These are phyloP conservation scores for Epipyxis sp. DNA, from an alignment of 108 stramenopile species.

Conservation along the genomic window DNA sequence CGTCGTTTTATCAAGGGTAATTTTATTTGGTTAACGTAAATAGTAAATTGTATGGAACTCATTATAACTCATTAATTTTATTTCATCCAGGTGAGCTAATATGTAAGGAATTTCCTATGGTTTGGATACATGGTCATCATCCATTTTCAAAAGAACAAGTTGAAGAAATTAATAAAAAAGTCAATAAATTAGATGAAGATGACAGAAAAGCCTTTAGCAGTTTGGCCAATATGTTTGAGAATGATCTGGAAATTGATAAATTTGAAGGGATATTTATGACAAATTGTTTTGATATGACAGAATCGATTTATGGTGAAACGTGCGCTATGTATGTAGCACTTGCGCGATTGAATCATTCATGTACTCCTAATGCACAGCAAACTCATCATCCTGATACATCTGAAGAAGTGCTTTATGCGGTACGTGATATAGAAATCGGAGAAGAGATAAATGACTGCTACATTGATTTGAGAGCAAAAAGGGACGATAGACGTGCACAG, in stretches of 20 bases:
- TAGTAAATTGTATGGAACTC: no score
- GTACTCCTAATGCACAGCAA: slow-evolving; percentile 27
- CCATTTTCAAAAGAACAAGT: slow-evolving; percentile 10
- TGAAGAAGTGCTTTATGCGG: slow-evolving; percentile 27
- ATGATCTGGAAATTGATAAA: background rate
- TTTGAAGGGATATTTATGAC: slow-evolving; percentile 26
- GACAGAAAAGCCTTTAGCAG: slow-evolving; percentile 7
- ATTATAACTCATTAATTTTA: no score
- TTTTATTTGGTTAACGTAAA: no score
- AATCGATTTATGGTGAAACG: slow-evolving; percentile 14
- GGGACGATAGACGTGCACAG: background rate
- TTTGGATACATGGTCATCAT: slow-evolving; percentile 31
- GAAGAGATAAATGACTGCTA: slow-evolving; percentile 34
- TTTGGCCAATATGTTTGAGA: slow-evolving; percentile 25
- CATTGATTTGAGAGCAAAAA: slow-evolving; percentile 18
- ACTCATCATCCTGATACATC: slow-evolving; percentile 25
- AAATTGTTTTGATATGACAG: slow-evolving; percentile 33
- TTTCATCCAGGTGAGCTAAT: slow-evolving; percentile 15
- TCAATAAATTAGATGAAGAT: background rate
- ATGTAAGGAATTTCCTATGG: slow-evolving; percentile 14
- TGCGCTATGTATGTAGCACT: slow-evolving; percentile 27
- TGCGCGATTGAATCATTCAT: slow-evolving; percentile 24
- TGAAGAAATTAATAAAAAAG: slow-evolving; percentile 12
- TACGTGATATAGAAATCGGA: slow-evolving; percentile 10
- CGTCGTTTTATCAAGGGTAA: no score